phyloP scores from a whole-genome alignment of 1,284 basidiomycete genomes.

The Cutaneotrichosporon sp. region DNA sequence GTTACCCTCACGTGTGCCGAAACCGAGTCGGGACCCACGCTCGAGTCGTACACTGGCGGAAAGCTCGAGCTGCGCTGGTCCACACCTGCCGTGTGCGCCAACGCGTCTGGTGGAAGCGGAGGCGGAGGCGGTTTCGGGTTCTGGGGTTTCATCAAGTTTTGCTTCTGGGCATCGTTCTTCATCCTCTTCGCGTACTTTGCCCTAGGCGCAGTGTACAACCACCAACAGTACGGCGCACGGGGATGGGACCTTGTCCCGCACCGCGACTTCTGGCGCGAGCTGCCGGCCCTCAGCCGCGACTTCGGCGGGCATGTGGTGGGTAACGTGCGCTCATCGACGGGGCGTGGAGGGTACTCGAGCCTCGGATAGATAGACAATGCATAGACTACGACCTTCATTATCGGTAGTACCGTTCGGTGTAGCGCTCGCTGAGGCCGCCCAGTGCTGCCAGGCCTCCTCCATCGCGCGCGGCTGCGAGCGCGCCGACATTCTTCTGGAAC shows the following conservation, averaged over 20 bases:
- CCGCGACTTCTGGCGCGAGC: conserved; percentile 54
- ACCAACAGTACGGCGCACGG: conserved; percentile 52
- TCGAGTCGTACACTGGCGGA: conserved; percentile 40
- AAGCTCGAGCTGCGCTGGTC: conserved; percentile 44
- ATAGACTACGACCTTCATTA: background rate
- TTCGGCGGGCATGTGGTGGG: conserved; percentile 45
- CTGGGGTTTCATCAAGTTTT: conserved; percentile 33
- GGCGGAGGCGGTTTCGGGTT: conserved; percentile 28
- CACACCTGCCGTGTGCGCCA: conserved; percentile 45
- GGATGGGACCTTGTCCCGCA: conserved; percentile 54
- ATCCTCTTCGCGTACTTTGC: conserved; percentile 45
- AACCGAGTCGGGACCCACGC: conserved; percentile 15
- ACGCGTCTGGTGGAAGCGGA: conserved; percentile 16
- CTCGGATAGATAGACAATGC: conserved; percentile 14
- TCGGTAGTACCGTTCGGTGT: conserved; percentile 10
- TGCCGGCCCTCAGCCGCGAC: conserved; percentile 46
- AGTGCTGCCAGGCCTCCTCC: background rate
- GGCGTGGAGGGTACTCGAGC: conserved; percentile 42
- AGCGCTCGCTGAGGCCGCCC: background rate
- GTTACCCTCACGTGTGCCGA: conserved; percentile 20
- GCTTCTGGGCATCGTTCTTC: conserved; percentile 45
- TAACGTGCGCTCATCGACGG: conserved; percentile 36
- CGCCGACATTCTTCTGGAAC: conserved; percentile 70
- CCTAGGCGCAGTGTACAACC: conserved; percentile 54
- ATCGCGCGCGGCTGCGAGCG: conserved; percentile 26